Evolutionary conservation across 2,329 filamentous ascomycete species (phyloP).

Genomic region (Alternaria consortialis): DNA sequence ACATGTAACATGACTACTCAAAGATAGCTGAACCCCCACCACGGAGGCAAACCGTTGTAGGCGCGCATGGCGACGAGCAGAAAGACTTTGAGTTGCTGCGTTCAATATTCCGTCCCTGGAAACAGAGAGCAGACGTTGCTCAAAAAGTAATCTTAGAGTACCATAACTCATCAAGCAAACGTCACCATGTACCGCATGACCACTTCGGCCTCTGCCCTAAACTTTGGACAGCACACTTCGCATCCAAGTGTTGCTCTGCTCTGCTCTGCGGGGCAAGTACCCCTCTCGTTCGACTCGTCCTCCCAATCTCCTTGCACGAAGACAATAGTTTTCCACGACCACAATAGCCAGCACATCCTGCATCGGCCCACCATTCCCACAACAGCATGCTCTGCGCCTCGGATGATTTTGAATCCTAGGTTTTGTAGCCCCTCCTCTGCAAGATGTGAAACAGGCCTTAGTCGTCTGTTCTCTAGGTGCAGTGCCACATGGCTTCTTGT

Average conservation of each 20-base stretch:
- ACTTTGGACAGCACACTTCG: neutral
- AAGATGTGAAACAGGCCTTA: neutral
- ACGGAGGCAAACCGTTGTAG: neutral
- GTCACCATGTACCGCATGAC: neutral
- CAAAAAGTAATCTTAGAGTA: neutral
- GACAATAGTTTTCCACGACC: neutral
- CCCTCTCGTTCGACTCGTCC: slow-evolving; percentile 2
- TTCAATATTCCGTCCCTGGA: neutral
- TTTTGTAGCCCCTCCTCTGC: neutral
- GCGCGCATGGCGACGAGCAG: slow-evolving; percentile 9
- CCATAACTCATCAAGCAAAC: neutral
- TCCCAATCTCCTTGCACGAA: neutral
- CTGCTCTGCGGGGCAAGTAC: neutral
- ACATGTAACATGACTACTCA: slow-evolving; percentile 1
- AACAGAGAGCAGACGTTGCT: neutral
- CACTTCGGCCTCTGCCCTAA: too few species aligned
- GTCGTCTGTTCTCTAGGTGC: neutral
- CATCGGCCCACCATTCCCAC: neutral
- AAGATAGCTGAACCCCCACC: neutral
- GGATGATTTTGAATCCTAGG: neutral
- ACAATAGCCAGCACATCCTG: neutral
- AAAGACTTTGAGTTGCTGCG: neutral
- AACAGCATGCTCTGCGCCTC: neutral
- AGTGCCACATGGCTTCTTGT: neutral
- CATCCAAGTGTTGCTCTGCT: neutral